These are phyloP conservation scores for Chalciporus pseudorubinellus DNA, from an alignment of 768 basidiomycete species.

Conservation along the genomic window DNA sequence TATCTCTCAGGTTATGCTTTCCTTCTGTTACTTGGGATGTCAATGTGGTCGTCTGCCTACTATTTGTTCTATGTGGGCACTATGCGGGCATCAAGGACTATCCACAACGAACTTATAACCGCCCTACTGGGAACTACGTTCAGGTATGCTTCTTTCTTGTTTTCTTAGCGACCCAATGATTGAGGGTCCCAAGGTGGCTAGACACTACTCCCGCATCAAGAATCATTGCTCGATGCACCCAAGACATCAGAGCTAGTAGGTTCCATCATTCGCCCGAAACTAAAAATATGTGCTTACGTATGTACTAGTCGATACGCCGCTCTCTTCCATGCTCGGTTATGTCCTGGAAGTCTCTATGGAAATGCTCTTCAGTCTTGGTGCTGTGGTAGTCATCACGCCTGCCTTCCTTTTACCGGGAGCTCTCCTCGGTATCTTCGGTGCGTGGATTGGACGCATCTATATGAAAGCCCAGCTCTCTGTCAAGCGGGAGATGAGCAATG, in stretches of 20 bases:
- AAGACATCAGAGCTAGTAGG: constrained; percentile 48
- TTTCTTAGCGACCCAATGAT: constrained; percentile 30
- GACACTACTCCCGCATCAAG: constrained; percentile 54
- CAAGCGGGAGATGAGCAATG: constrained; percentile 55
- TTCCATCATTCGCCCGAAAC: background rate
- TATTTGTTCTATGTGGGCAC: constrained; percentile 46
- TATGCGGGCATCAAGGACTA: constrained; percentile 50
- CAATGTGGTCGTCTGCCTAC: constrained; percentile 34
- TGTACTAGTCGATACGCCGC: constrained; percentile 34
- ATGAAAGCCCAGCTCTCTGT: constrained; percentile 55
- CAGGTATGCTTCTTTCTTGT: constrained; percentile 47
- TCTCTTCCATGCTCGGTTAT: constrained; percentile 24
- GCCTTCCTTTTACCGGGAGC: constrained; percentile 40
- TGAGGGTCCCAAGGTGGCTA: constrained; percentile 39
- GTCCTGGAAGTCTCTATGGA: constrained; percentile 31
- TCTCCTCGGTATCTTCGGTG: constrained; percentile 37
- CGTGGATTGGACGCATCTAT: constrained; percentile 47
- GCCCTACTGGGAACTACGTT: constrained; percentile 60
- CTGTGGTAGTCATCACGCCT: constrained; percentile 38
- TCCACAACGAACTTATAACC: constrained; percentile 51
- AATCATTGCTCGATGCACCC: constrained; percentile 14
- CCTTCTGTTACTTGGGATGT: constrained; percentile 33
- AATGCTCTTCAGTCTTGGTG: constrained; percentile 36
- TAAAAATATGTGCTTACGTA: background rate
- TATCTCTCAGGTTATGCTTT: constrained; percentile 48